Base-by-base conservation (phyloP, 2,329 filamentous ascomycete genomes). In the Penicillium sp. region DNA sequence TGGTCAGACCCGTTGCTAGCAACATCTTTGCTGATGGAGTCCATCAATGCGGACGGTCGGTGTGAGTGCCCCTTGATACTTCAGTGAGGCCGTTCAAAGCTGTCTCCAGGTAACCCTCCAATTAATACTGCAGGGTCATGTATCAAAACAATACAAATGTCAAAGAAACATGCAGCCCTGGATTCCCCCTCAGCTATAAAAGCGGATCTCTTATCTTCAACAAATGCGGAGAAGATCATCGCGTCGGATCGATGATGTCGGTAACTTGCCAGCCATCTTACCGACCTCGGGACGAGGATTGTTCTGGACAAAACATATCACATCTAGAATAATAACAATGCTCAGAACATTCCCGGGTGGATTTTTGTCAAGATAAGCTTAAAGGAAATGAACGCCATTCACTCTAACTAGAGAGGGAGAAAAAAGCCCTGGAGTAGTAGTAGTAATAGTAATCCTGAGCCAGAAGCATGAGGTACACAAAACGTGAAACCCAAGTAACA, bases 171-270 rank as follows among this genome's bases (percentile, higher is more conserved):
- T 11, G 13, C 22, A 18, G 18, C 18, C 18, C 40, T 13, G 48
- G n/a, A 38, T 29, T 39, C 13, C 41, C n/a, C 39, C 11, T 44
- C 27, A 31, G 2, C 14, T 36, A 45, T 21, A 24, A 38, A 38
- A 22, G 21, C 2, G 13, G 46, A 14, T 13, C 18, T 2, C 31
- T 50, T 44, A 38, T 44, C 47, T 18, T n/a, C 27, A 18, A 43
- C 47, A 6, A 41, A 62, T 53, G 21, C 14, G 56, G 57, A 52
- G 56, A 29, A 34, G 51, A 60, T 60, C 50, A 47, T 39, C 48
- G 42, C 41, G 31, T 55, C 57, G 53, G 52, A 9, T 47, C 53
- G 59, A 55, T 49, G 49, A 21, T 9, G 16, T 48, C 54, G 57
- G 55, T 13, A 56, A 59, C 44, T n/a, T 58, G 56, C 10, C 50